Evolutionary conservation across 106 monocot species (phyloP).

Genomic region (Cymbidium sinense): DNA sequence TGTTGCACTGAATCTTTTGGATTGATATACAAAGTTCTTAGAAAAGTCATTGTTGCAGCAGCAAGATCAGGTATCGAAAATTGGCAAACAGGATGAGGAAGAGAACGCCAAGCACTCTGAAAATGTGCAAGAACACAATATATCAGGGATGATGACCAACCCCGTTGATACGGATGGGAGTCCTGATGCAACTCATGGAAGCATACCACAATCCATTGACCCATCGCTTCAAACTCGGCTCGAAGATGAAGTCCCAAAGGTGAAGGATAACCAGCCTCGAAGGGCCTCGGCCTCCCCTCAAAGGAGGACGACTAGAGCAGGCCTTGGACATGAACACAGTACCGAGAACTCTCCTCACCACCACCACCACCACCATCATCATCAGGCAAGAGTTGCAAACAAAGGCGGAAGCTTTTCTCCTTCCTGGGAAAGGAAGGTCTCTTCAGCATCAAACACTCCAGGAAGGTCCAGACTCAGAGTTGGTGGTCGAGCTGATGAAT

Average conservation of each 20-base stretch:
- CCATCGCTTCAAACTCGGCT: neutral
- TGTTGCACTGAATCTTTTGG: neutral
- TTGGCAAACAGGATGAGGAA: neutral
- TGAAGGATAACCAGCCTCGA: neutral
- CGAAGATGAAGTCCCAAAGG: neutral
- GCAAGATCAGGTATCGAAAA: neutral
- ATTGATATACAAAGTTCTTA: neutral
- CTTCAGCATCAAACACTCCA: constrained; percentile 22
- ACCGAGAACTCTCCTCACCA: constrained; percentile 54
- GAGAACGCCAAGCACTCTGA: neutral
- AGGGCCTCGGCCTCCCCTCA: neutral
- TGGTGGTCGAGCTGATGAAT: constrained; percentile 35
- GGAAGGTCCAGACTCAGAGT: constrained; percentile 26
- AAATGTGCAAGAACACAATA: neutral
- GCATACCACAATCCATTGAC: neutral
- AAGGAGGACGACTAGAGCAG: constrained; percentile 15
- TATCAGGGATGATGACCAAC: neutral
- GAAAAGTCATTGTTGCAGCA: neutral
- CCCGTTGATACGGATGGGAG: neutral
- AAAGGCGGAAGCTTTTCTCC: constrained; percentile 25
- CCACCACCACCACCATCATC: constrained; percentile 29
- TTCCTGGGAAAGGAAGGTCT: constrained; percentile 29
- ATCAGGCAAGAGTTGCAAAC: constrained; percentile 26
- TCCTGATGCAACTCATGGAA: neutral
- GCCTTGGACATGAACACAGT: constrained; percentile 31